A percentile compares a stretch with the other conserved stretches of the same genome.
phyloP scores from a whole-genome alignment of 208 protist genomes.

The Lotmaria passim region DNA sequence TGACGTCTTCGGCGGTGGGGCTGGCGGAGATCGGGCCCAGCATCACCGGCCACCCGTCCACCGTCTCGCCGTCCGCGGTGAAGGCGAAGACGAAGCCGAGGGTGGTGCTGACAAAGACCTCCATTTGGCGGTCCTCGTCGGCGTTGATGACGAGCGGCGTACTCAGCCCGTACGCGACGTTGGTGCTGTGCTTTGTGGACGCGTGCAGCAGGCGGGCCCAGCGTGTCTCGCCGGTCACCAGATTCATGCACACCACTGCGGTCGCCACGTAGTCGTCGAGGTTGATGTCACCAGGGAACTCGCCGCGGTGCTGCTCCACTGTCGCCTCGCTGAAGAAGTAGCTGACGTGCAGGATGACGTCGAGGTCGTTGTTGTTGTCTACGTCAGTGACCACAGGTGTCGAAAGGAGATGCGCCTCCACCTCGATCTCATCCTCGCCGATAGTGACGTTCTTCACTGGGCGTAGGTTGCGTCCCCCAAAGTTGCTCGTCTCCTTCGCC shows the following conservation, averaged over 20 bases:
- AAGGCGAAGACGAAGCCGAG: constrained; percentile 83
- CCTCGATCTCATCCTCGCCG: constrained; percentile 67
- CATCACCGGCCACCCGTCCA: constrained; percentile 68
- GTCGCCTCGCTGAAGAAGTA: constrained; percentile 89
- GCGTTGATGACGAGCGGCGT: constrained; percentile 84
- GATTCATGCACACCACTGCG: constrained; percentile 83
- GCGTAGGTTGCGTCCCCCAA: constrained; percentile 46
- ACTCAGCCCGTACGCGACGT: constrained; percentile 71
- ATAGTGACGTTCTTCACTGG: constrained; percentile 23
- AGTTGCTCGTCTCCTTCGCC: constrained; percentile 34
- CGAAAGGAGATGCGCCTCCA: constrained; percentile 89
- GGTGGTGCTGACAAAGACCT: constrained; percentile 79
- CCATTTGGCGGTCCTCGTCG: constrained; percentile 55
- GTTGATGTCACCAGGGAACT: constrained; percentile 46
- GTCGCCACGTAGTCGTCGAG: constrained; percentile 87
- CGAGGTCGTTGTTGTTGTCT: constrained; percentile 82
- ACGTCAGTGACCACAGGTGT: constrained; percentile 88
- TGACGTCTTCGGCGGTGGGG: constrained; percentile 80
- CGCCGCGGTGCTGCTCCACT: constrained; percentile 13
- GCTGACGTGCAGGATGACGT: constrained; percentile 90
- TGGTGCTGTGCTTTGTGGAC: constrained; percentile 59
- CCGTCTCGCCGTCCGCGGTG: constrained; percentile 43
- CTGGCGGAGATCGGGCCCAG: constrained; percentile 80
- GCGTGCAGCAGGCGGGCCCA: constrained; percentile 89
- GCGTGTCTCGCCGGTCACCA: constrained; percentile 80